Percentiles rank a stretch among this genome's conserved stretches.
Evolutionary conservation across 805 yeast genomes (phyloP).

Genomic region (Clavispora phyllophila): DNA sequence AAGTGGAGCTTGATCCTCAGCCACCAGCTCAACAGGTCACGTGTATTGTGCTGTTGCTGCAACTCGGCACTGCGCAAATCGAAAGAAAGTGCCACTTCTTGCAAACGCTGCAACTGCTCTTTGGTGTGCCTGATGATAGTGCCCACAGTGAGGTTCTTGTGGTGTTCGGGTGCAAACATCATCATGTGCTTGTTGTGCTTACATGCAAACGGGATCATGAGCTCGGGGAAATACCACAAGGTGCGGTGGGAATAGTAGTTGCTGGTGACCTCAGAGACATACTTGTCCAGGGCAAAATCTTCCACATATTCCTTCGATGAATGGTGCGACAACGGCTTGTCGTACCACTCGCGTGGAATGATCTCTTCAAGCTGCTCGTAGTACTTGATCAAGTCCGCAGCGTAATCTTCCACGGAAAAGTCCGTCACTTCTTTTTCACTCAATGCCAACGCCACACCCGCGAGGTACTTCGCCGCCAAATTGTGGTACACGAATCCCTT

Average conservation of each 20-base stretch:
- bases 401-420: slow-evolving; percentile 44
- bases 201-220: slow-evolving; percentile 9
- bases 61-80: slow-evolving; percentile 25
- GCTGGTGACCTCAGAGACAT: slow-evolving; percentile 7
- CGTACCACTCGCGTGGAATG: slow-evolving; percentile 35
- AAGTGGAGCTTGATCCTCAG: slow-evolving; percentile 27
- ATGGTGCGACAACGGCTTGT: slow-evolving; percentile 10
- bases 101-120: slow-evolving; percentile 19
- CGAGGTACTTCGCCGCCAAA: slow-evolving; percentile 54
- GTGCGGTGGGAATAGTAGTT: slow-evolving; percentile 3
- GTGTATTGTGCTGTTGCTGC: slow-evolving; percentile 26
- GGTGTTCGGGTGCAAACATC: slow-evolving; percentile 5
- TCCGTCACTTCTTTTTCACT: slow-evolving; percentile 55
- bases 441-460: slow-evolving; percentile 48
- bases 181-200: slow-evolving; percentile 6
- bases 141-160: slow-evolving; percentile 15
- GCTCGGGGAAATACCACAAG: slow-evolving; percentile 11
- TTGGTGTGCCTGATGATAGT: slow-evolving; percentile 23
- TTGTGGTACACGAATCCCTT: slow-evolving; percentile 50
- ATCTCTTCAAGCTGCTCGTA: slow-evolving; percentile 25
- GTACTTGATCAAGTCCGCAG: slow-evolving; percentile 35
- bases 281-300: slow-evolving; percentile 9
- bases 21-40: slow-evolving; percentile 32
- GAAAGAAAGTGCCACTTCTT: slow-evolving; percentile 19
- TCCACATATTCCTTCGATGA: slow-evolving; percentile 6